These are phyloP conservation scores for Penicillium nordicum DNA, from an alignment of 2,329 filamentous ascomycete species.

Conservation along the genomic window DNA sequence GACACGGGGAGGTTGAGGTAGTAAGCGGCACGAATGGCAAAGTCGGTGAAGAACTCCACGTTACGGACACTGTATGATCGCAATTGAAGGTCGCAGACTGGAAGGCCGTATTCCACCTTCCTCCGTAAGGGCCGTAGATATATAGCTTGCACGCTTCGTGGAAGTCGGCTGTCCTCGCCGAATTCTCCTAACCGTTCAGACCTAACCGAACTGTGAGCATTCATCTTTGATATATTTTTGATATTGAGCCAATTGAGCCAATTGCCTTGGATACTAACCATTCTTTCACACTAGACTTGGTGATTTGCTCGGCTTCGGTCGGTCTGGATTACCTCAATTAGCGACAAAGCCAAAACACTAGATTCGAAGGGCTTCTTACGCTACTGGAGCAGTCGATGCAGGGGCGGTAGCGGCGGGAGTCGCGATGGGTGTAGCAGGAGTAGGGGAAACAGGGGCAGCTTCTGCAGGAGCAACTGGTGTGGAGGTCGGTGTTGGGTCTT, in stretches of 20 bases:
- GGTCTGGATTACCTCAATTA: conserved; percentile 15
- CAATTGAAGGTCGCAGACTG: conserved; percentile 85
- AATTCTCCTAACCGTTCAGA: conserved; percentile 36
- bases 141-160: conserved; percentile 77
- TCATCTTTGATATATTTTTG: background rate
- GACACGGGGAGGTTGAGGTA: conserved; percentile 83
- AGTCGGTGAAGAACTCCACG: conserved; percentile 91
- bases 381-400: background rate
- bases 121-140: conserved; percentile 82
- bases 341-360: background rate
- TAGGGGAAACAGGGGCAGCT: background rate
- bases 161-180: conserved; percentile 54
- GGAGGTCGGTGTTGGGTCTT: conserved; percentile 1
- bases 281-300: conserved; percentile 25
- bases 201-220: conserved; percentile 26
- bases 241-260: background rate
- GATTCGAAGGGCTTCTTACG: conserved; percentile 11
- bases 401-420: background rate
- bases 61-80: conserved; percentile 88
- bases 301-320: conserved; percentile 9
- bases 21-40: conserved; percentile 90
- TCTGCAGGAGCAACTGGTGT: background rate
- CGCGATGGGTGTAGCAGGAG: background rate
- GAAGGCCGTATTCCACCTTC: conserved; percentile 69
- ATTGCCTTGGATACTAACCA: conserved; percentile 24